Conservation (phyloP, 2,329 filamentous ascomycete species). For the Aspergillus arachidicola region DNA sequence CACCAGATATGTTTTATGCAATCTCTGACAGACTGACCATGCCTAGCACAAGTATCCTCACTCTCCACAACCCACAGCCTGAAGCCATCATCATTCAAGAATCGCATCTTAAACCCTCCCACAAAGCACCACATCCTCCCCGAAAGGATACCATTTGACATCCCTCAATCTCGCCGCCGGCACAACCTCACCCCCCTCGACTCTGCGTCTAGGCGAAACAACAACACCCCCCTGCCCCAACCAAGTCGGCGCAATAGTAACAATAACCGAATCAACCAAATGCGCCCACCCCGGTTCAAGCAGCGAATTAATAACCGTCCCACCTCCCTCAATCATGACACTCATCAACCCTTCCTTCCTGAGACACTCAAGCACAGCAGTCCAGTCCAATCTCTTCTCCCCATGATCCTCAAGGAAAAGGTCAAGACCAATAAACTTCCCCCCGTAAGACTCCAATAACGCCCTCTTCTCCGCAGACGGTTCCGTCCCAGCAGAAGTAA, state of each 20-base stretch:
- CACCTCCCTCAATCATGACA: constrained; percentile 91
- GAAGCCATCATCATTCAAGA: not conserved
- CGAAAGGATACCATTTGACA: constrained; percentile 75
- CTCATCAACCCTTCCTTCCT: constrained; percentile 63
- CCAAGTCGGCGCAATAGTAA: constrained; percentile 88
- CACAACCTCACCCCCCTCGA: constrained; percentile 57
- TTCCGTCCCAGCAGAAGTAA: constrained; percentile 43
- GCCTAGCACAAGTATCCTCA: too few relatives aligned
- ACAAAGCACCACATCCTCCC: constrained; percentile 78
- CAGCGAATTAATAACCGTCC: constrained; percentile 76
- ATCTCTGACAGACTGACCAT: too few relatives aligned
- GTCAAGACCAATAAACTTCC: constrained; percentile 33
- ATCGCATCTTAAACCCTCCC: constrained; percentile 54
- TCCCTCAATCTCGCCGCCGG: constrained; percentile 61
- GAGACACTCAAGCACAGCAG: constrained; percentile 60
- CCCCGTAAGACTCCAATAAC: constrained; percentile 33
- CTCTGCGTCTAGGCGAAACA: constrained; percentile 67
- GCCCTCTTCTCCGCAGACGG: constrained; percentile 18
- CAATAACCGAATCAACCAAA: constrained; percentile 73
- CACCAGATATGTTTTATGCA: too few relatives aligned
- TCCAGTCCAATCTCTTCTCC: constrained; percentile 55
- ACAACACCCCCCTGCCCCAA: constrained; percentile 78
- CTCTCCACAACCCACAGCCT: too few relatives aligned
- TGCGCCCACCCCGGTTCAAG: constrained; percentile 58
- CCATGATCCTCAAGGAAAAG: constrained; percentile 15